These are phyloP conservation scores for Hirsutella rhossiliensis DNA, from an alignment of 2,329 filamentous ascomycete species.

Conservation along the genomic window DNA sequence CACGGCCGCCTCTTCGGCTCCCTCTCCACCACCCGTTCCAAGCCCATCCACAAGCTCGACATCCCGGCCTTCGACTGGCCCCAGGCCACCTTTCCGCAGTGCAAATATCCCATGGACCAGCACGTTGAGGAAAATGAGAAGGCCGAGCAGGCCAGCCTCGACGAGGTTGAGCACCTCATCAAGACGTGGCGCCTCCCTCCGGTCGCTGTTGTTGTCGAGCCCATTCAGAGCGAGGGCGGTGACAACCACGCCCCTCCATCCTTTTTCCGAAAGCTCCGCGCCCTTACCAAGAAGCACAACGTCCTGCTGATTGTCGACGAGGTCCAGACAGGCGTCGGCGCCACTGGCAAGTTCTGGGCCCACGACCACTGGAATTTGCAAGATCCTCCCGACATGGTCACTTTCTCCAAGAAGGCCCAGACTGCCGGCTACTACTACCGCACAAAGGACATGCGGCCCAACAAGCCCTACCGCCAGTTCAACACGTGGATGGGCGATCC, in stretches of 20 bases:
- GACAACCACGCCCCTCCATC: constrained; percentile 84
- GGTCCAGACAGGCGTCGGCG: constrained; percentile 86
- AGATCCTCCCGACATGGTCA: constrained; percentile 81
- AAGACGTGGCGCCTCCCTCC: constrained; percentile 67
- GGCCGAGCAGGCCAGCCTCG: constrained; percentile 69
- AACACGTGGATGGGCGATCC: constrained; percentile 98
- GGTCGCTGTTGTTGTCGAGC: constrained; percentile 75
- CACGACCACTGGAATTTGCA: constrained; percentile 86
- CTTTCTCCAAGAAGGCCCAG: constrained; percentile 92
- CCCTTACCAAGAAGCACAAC: constrained; percentile 63
- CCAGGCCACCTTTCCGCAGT: constrained; percentile 70
- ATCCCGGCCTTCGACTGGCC: constrained; percentile 95
- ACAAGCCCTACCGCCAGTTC: constrained; percentile 92
- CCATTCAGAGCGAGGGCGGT: constrained; percentile 85
- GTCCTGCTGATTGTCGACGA: constrained; percentile 87
- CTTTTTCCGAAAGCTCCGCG: constrained; percentile 79
- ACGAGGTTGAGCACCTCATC: constrained; percentile 74
- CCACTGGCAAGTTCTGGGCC: constrained; percentile 91
- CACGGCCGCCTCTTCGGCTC: constrained; percentile 84
- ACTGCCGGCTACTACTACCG: constrained; percentile 88
- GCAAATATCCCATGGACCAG: constrained; percentile 79
- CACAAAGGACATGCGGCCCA: constrained; percentile 67
- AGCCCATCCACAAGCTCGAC: constrained; percentile 89
- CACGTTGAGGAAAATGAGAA: constrained; percentile 69
- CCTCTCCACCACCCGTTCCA: constrained; percentile 80